Evolutionary conservation across 495 filamentous ascomycete genomes (phyloP), one percentile per base, ranked within the genome.

Genomic region (Xylaria sp.): DNA sequence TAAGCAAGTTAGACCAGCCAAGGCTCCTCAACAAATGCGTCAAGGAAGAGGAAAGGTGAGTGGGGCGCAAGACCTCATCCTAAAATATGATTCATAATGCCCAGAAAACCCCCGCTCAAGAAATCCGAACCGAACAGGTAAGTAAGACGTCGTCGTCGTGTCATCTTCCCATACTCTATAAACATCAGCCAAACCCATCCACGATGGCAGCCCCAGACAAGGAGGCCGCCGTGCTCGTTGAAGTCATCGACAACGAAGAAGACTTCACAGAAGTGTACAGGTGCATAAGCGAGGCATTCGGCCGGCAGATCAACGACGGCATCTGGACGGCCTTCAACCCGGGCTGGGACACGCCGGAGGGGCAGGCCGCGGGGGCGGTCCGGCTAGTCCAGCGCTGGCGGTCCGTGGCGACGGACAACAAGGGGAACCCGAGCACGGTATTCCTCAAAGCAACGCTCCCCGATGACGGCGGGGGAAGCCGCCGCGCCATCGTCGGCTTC

Each of bases 371-470:
- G 12, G 82, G 74, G 5, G 78, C 76, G 17, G 63, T 67, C 9
- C 75, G 79, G 0, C 62, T 84, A 61, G 69, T 76, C 17, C 64
- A 73, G 12, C 75, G 82, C 21, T 85, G 79, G 80, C 64, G 69
- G 8, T 35, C 41, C 15, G 72, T 65, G 21, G 80, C 69, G 0
- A 77, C 71, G 7, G 78, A 78, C 41, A 75, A 80, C 40, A 67
- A 74, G n/a, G 82, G 84, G 9, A 71, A 80, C 33, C 75, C 82
- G 0, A 84, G 83, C 58, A 80, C 78, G 0, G 57, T 85, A 1
- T 85, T 81, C 48, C 80, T 86, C 66, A 85, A 84, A 29, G 83
- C 83, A 7, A 83, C 78, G 7, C 41, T 86, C 7, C 74, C 80
- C 69, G 75, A 29, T 71, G 74, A 15, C 53, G 55, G 31, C 8